Conservation (phyloP, 345 rosid genomes). For the Citrus australasica region DNA sequence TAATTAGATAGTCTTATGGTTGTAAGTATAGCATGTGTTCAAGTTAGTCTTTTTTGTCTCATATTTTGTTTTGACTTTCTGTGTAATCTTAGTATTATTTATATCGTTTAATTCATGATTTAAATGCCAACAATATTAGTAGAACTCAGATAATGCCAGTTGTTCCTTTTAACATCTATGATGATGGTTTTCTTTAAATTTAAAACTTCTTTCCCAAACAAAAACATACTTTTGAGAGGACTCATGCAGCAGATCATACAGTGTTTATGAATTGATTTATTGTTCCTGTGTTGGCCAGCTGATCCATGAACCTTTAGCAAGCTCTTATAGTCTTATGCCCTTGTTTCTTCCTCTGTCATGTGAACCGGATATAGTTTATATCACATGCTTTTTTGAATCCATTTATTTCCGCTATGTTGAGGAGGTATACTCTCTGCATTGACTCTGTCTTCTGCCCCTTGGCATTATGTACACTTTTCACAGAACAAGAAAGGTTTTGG, state of each 20-base stretch:
- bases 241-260: background rate
- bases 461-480: slow-evolving; percentile 20
- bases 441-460: slow-evolving; percentile 10
- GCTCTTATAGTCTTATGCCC: background rate
- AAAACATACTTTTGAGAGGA: background rate
- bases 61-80: background rate
- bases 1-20: background rate
- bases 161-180: background rate
- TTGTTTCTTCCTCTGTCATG: background rate
- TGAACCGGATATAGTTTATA: background rate
- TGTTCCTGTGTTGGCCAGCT: background rate
- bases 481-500: slow-evolving; percentile 78
- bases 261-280: background rate
- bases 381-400: background rate
- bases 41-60: background rate
- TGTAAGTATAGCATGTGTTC: background rate
- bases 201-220: background rate
- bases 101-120: background rate
- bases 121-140: background rate
- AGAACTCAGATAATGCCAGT: background rate
- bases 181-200: no score
- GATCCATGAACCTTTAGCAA: background rate
- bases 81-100: background rate
- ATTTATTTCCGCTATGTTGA: background rate
- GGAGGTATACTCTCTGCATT: slow-evolving; percentile 10